Percentiles rank a stretch among this genome's conserved stretches.
Evolutionary conservation across 495 filamentous ascomycete genomes (phyloP).

Genomic region (Daldinia vernicosa): DNA sequence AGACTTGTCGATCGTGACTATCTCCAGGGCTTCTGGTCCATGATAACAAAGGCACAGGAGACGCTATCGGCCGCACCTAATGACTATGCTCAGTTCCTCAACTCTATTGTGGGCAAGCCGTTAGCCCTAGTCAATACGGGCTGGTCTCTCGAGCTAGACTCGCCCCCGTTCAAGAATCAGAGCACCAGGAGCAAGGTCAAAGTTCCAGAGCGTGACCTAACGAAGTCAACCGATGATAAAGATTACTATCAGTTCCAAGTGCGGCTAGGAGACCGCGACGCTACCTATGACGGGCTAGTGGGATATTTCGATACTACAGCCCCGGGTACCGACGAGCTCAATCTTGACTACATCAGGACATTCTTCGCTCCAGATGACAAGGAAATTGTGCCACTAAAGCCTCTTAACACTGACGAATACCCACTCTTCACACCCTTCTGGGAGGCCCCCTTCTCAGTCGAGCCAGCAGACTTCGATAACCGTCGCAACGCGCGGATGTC

Average conservation of each 20-base stretch:
- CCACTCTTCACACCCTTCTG: slow-evolving; percentile 41
- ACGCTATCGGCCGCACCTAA: slow-evolving; percentile 43
- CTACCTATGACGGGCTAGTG: slow-evolving; percentile 54
- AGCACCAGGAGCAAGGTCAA: slow-evolving; percentile 7
- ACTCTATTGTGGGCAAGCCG: slow-evolving; percentile 55
- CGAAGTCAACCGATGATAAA: neutral
- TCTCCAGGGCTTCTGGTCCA: slow-evolving; percentile 50
- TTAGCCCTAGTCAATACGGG: slow-evolving; percentile 59
- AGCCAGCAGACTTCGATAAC: slow-evolving; percentile 9
- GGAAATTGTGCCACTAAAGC: slow-evolving; percentile 1
- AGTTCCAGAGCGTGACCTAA: neutral
- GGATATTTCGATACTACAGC: slow-evolving; percentile 51
- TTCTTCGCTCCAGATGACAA: slow-evolving; percentile 38
- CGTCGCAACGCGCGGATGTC: slow-evolving; percentile 29
- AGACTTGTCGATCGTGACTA: slow-evolving; percentile 44
- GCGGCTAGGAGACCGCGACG: slow-evolving; percentile 53
- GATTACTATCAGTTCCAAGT: slow-evolving; percentile 50
- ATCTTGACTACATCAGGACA: slow-evolving; percentile 47
- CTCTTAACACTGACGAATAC: slow-evolving; percentile 31
- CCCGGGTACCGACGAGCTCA: slow-evolving; percentile 32
- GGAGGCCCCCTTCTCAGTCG: slow-evolving; percentile 15
- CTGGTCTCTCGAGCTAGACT: slow-evolving; percentile 57
- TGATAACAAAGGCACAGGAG: slow-evolving; percentile 46
- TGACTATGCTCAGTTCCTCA: slow-evolving; percentile 51
- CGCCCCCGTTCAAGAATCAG: slow-evolving; percentile 18